Percentiles rank a stretch among this genome's conserved stretches.
phyloP scores from a whole-genome alignment of 257 asterid genomes.

The Ajuga chamaepitys region DNA sequence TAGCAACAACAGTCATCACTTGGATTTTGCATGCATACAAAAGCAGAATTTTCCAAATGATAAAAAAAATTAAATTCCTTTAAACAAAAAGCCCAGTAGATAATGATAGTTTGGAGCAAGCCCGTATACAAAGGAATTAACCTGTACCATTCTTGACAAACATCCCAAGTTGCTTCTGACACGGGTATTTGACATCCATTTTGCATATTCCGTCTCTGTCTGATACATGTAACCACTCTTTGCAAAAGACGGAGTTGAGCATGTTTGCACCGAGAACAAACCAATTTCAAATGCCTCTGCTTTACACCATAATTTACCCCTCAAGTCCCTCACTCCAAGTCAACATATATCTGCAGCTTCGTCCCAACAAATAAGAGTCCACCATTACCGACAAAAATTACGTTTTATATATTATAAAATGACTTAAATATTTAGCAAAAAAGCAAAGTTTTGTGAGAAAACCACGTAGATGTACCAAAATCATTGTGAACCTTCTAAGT shows the following conservation, averaged over 20 bases:
- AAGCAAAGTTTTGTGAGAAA: background rate
- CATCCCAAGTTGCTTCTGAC: background rate
- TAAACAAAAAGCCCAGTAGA: no score
- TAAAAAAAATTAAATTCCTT: no score
- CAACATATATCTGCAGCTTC: conserved; percentile 44
- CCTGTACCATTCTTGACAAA: background rate
- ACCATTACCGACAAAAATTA: background rate
- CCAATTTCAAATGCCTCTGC: conserved; percentile 15
- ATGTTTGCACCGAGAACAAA: background rate
- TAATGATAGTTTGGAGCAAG: background rate
- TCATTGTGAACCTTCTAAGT: background rate
- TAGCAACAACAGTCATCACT: no score
- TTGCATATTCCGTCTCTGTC: no score
- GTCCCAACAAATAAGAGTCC: conserved; percentile 4
- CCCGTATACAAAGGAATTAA: background rate
- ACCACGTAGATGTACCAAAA: background rate
- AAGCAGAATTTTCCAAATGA: no score
- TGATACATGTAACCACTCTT: no score
- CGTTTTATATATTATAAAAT: background rate
- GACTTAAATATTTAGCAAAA: background rate
- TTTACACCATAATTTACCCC: no score
- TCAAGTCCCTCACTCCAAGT: conserved; percentile 26
- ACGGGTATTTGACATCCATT: no score
- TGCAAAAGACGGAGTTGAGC: background rate
- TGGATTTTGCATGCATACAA: no score